A percentile compares a stretch with the other conserved stretches of the same genome.
phyloP scores from a whole-genome alignment of 2,329 filamentous ascomycete genomes.

The Fusarium sp. region DNA sequence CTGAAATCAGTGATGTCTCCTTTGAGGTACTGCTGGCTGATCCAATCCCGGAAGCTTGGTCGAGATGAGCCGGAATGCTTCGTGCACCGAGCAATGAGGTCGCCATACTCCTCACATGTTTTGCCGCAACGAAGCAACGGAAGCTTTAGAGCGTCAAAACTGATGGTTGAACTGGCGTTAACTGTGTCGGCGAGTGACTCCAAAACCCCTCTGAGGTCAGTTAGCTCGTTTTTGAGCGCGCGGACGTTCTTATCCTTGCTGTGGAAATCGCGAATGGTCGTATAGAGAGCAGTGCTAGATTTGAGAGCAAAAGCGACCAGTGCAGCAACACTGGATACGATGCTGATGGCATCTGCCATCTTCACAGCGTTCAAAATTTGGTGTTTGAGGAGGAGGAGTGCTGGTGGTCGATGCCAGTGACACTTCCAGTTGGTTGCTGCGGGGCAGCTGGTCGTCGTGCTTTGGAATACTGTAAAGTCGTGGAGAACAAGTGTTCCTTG shows the following conservation, averaged over 20 bases:
- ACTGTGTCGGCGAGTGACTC: constrained; percentile 44
- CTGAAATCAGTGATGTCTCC: constrained; percentile 55
- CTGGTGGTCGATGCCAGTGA: too few relatives aligned
- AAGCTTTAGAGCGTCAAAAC: constrained; percentile 36
- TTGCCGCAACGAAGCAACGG: constrained; percentile 55
- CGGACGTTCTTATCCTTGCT: constrained; percentile 45
- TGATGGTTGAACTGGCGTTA: constrained; percentile 8
- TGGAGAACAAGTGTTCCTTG: too few relatives aligned
- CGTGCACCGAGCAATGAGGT: constrained; percentile 49
- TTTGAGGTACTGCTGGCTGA: constrained; percentile 55
- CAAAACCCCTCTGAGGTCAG: constrained; percentile 51
- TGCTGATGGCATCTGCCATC: constrained; percentile 32
- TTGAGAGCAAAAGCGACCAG: constrained; percentile 34
- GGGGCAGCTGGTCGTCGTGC: too few relatives aligned
- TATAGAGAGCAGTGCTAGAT: constrained; percentile 27
- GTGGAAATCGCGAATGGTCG: constrained; percentile 22
- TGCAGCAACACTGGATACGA: constrained; percentile 24
- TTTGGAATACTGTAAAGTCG: too few relatives aligned
- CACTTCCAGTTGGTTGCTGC: too few relatives aligned
- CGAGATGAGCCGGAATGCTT: constrained; percentile 47
- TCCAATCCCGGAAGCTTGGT: constrained; percentile 57
- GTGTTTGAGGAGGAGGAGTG: too few relatives aligned
- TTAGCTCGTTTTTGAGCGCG: constrained; percentile 54
- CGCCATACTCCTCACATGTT: constrained; percentile 55
- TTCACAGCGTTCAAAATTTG: background rate